phyloP scores from a whole-genome alignment of 73 alveolate species.

The Symbiodinium pilosum region DNA sequence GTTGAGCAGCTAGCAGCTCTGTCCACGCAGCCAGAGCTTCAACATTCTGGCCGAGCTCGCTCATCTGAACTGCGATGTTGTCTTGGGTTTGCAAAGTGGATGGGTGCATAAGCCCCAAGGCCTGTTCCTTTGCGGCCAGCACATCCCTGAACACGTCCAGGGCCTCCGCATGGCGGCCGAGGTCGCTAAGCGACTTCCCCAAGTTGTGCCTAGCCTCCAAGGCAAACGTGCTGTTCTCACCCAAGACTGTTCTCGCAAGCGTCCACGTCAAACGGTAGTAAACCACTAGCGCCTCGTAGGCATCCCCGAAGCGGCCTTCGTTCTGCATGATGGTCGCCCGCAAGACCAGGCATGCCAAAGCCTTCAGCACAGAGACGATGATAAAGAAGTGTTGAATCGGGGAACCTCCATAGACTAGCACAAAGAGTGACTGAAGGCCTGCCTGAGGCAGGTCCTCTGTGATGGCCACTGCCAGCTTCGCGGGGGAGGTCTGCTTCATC shows the following conservation, averaged over 20 bases:
- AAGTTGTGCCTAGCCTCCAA: background rate
- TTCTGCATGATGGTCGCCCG: constrained; percentile 34
- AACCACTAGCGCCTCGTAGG: background rate
- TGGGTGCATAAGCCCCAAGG: background rate
- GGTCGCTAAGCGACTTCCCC: background rate
- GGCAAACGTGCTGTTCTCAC: background rate
- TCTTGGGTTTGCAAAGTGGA: background rate
- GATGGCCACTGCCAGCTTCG: constrained; percentile 27
- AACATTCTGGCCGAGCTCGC: background rate
- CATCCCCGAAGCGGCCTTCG: constrained; percentile 39
- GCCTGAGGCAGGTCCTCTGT: constrained; percentile 87
- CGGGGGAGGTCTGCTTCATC: constrained; percentile 34
- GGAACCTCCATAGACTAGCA: constrained; percentile 37
- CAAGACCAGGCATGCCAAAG: constrained; percentile 1
- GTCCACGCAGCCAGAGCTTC: background rate
- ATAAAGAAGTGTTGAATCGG: constrained; percentile 33
- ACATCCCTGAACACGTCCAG: background rate
- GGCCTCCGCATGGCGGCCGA: constrained; percentile 6
- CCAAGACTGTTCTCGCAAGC: background rate
- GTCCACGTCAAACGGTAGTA: background rate
- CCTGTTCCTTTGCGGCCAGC: background rate
- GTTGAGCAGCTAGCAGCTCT: too few relatives aligned
- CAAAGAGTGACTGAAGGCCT: background rate
- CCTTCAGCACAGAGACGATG: constrained; percentile 2
- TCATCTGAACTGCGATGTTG: background rate